Base-by-base conservation (phyloP, 2,329 filamentous ascomycete species). In the Botrytis cinerea region DNA sequence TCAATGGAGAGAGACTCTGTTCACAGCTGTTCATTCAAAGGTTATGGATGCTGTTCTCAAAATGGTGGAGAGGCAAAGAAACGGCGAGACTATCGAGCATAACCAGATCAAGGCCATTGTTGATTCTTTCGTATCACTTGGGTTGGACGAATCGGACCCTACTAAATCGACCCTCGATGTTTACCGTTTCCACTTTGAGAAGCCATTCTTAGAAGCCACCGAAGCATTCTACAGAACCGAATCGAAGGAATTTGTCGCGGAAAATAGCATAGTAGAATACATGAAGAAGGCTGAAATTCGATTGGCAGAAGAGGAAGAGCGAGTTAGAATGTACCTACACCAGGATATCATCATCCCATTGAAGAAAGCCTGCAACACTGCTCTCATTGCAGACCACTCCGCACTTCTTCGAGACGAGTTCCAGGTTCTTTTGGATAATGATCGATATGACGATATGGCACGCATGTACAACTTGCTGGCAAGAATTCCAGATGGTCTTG, bases 211-310 rank as follows among this genome's bases (percentile, higher is more conserved):
- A 70, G 87, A 88, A 9, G 93, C 94, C 4, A 99, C 96, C 16
- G 90, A 89, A 78, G 84, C 87, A 45, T 99, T 97, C 84, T 99
- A 99, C 82, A 88, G 94, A 78, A 91, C 92, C 63, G 97, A 99
- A 82, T 98, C 96, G 32, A 93, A 94, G 79, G 92, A 94, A 76
- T 99, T 99, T 81, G 90, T 99, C 48, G 93, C 94, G 18, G 95
- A 98, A 82, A 99, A 99, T 82, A 97, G 93, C 76, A 94, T 99
- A 6, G 95, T 99, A 48, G 96, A 99, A 81, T 99, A 98, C 84
- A 98, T 99, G 96, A 98, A 98, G 87, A 99, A 99, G 88, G 97
- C 96, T 0, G 95, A 98, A 84, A 84, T 90, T 60, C 91, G 96
- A 46, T 84, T 99, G 75, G 90, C 93, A 12, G 96, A 99, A 83